Conservation (phyloP, 306 rosid genomes). For the Argentina anserina region DNA sequence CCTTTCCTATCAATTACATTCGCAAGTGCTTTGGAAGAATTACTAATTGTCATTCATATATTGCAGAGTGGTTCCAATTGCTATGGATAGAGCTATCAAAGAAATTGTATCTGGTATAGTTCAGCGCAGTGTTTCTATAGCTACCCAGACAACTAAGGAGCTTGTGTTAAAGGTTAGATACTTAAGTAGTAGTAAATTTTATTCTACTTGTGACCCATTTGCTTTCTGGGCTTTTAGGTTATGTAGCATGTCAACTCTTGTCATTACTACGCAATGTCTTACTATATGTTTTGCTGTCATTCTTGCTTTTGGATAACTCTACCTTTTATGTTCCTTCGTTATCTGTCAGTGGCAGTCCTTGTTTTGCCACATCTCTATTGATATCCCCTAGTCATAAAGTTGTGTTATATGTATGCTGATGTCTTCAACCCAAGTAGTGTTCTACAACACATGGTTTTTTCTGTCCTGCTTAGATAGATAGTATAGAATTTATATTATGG, state of each 20-base stretch:
- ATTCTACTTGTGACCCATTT: not conserved
- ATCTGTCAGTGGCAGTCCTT: not conserved
- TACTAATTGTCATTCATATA: slow-evolving; percentile 19
- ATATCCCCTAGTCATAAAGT: not conserved
- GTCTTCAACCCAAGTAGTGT: not conserved
- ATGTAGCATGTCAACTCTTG: not conserved
- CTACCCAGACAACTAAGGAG: slow-evolving; percentile 96
- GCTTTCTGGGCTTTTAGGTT: not conserved
- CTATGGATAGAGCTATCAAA: slow-evolving; percentile 95
- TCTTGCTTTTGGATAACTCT: not conserved
- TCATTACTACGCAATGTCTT: not conserved
- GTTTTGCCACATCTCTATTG: not conserved
- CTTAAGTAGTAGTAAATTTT: not conserved
- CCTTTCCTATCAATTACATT: slow-evolving; percentile 16
- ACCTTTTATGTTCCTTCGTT: not conserved
- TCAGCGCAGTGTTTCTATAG: slow-evolving; percentile 98
- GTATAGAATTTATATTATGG: not conserved
- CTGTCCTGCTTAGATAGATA: not conserved
- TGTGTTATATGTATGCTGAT: not conserved
- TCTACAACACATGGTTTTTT: not conserved
- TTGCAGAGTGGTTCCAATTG: slow-evolving; percentile 77
- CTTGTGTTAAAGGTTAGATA: slow-evolving; percentile 85
- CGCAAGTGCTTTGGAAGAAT: not conserved
- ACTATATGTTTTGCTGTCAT: not conserved
- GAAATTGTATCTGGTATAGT: slow-evolving; percentile 81